phyloP scores from a whole-genome alignment of 2,329 filamentous ascomycete genomes.

The Cladophialophora carrionii region DNA sequence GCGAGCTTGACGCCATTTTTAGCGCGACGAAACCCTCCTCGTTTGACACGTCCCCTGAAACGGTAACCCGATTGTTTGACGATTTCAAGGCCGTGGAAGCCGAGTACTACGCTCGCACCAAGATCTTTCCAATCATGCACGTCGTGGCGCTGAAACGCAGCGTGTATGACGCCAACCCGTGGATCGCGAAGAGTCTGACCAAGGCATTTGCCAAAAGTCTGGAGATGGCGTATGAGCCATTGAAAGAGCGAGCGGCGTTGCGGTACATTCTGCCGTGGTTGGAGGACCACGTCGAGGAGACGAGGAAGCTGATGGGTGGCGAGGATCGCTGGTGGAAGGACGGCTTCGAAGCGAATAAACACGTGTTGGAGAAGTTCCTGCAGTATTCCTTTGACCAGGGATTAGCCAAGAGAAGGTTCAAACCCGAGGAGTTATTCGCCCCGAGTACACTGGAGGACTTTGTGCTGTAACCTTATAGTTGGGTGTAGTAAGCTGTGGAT shows the following conservation, averaged over 20 bases:
- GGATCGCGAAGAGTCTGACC: slow-evolving; percentile 34
- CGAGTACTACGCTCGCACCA: slow-evolving; percentile 32
- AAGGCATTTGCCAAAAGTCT: slow-evolving; percentile 33
- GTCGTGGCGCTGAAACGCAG: slow-evolving; percentile 32
- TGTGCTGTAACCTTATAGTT: background rate
- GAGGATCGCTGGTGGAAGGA: slow-evolving; percentile 33
- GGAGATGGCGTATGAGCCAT: slow-evolving; percentile 34
- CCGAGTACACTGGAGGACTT: slow-evolving; percentile 17
- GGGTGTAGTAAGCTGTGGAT: background rate
- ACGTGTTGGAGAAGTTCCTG: slow-evolving; percentile 35
- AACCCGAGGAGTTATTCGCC: slow-evolving; percentile 28
- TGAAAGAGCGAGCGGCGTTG: slow-evolving; percentile 30
- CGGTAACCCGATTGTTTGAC: slow-evolving; percentile 26
- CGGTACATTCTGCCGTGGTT: slow-evolving; percentile 38
- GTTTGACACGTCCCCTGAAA: slow-evolving; percentile 25
- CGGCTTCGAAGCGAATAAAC: slow-evolving; percentile 34
- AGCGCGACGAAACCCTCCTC: slow-evolving; percentile 33
- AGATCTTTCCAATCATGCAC: slow-evolving; percentile 38
- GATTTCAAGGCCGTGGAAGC: slow-evolving; percentile 36
- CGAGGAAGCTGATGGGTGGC: slow-evolving; percentile 18
- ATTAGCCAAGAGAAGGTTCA: slow-evolving; percentile 27
- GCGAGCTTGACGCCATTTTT: slow-evolving; percentile 37
- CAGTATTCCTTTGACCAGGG: slow-evolving; percentile 33
- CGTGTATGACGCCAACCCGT: slow-evolving; percentile 36
- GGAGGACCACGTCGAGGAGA: slow-evolving; percentile 34